phyloP scores from a whole-genome alignment of 768 basidiomycete genomes.

The Chalciporus piperatus region DNA sequence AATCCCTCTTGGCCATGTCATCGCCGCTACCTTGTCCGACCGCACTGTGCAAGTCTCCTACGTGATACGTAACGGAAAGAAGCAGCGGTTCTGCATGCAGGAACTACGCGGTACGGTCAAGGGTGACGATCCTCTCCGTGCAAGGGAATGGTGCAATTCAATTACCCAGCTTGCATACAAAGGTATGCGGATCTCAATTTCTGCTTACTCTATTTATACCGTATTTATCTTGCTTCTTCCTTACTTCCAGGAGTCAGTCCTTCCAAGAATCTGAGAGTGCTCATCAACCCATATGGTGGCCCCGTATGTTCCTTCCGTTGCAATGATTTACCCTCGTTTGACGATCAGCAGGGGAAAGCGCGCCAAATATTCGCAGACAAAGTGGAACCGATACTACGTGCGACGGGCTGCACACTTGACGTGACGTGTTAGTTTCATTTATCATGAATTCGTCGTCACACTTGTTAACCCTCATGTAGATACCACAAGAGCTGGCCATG shows the following conservation, averaged over 20 bases:
- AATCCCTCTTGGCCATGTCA: constrained; percentile 48
- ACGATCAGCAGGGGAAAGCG: constrained; percentile 55
- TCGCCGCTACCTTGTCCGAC: constrained; percentile 46
- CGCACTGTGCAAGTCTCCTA: constrained; percentile 48
- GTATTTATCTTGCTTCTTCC: constrained; percentile 3
- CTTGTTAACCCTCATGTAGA: constrained; percentile 37
- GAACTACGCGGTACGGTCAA: constrained; percentile 42
- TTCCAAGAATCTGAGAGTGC: constrained; percentile 55
- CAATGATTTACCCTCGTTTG: background rate
- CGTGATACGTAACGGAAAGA: constrained; percentile 44
- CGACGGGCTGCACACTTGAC: constrained; percentile 62
- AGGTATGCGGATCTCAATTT: constrained; percentile 33
- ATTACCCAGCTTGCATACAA: constrained; percentile 61
- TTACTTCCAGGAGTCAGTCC: constrained; percentile 46
- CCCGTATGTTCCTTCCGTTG: constrained; percentile 43
- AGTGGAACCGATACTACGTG: constrained; percentile 70
- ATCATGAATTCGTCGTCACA: background rate
- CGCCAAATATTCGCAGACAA: constrained; percentile 48
- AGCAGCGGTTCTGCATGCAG: constrained; percentile 35
- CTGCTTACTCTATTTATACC: background rate
- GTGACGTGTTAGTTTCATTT: constrained; percentile 49
- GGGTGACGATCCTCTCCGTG: constrained; percentile 32
- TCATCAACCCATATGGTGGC: constrained; percentile 84
- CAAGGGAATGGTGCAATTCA: constrained; percentile 50
- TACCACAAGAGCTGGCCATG: constrained; percentile 63